Base-by-base conservation (phyloP, 1,284 basidiomycete genomes). In the Leccinum griseonigrum region DNA sequence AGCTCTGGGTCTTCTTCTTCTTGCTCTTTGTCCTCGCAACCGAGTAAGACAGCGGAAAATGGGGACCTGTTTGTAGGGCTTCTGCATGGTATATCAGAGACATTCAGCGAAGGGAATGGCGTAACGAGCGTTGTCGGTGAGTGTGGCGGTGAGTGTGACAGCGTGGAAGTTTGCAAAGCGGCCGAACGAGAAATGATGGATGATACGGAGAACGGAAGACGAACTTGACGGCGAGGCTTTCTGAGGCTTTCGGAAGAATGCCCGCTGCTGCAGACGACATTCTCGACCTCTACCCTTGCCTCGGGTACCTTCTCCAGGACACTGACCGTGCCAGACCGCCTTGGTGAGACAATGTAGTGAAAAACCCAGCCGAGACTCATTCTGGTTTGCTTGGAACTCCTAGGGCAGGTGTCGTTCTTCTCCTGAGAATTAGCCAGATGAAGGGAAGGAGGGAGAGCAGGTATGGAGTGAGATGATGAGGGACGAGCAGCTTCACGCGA, bases 371-470 rank as follows among this genome's bases (percentile, higher is more conserved):
- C 34, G 32, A 69, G 54, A 22, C n/a, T 54, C 38, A 54, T 52
- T 28, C 50, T 31, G 43, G 32, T 56, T 11, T 31, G 28, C 34
- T 52, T 58, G 38, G 60, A 55, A 31, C 53, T 38, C 34, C 48
- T 51, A 26, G 26, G 34, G 18, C 10, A 32, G 9, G 54, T 18
- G 48, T 14, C 43, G 22, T 50, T 18, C 9, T 57, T 54, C 32
- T 54, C 51, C 46, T 36, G 61, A 26, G 43, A 32, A 50, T n/a
- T 46, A 22, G 54, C 32, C 22, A 71, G 48, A 36, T 48, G 58
- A 32, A 69, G 64, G 38, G 9, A 67, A 3, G 61, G 62, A 34
- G 69, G 70, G 34, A 72, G 69, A 40, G 36, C 16, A 54, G 59
- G 29, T 51, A n/a, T 48, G 18, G 53, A 51, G n/a, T 60, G 38